A percentile compares a stretch with the other conserved stretches of the same genome.
phyloP scores from a whole-genome alignment of 2,329 filamentous ascomycete species.

The Apiospora malaysiana region DNA sequence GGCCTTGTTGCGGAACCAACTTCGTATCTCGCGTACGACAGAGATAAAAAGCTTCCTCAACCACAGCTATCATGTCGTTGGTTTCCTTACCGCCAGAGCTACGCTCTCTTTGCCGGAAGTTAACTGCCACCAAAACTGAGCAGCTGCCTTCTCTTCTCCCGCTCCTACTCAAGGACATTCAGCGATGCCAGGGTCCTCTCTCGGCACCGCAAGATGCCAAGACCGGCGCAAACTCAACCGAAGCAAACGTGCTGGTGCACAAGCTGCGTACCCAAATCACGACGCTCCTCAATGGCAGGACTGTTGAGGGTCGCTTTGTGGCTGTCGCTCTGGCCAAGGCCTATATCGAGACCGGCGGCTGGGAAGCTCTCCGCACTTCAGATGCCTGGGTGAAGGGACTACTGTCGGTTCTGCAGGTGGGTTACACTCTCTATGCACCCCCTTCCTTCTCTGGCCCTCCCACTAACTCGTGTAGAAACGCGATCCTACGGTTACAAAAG shows the following conservation, averaged over 20 bases:
- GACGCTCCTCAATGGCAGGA: slow-evolving; percentile 79
- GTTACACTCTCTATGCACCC: slow-evolving; percentile 25
- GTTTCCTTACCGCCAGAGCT: slow-evolving; percentile 62
- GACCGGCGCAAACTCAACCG: slow-evolving; percentile 65
- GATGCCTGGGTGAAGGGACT: slow-evolving; percentile 81
- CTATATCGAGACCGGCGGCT: slow-evolving; percentile 80
- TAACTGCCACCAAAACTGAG: slow-evolving; percentile 73
- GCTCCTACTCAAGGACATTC: slow-evolving; percentile 66
- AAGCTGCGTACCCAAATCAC: slow-evolving; percentile 81
- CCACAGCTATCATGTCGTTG: slow-evolving; percentile 33
- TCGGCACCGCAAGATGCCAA: slow-evolving; percentile 67
- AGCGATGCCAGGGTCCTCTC: slow-evolving; percentile 64
- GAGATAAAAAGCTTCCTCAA: background rate
- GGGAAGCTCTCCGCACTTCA: slow-evolving; percentile 77
- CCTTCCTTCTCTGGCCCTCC: background rate
- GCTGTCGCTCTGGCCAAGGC: slow-evolving; percentile 82
- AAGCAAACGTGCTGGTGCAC: slow-evolving; percentile 74
- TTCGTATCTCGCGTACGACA: background rate
- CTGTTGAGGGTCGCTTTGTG: slow-evolving; percentile 74
- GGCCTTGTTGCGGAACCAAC: background rate
- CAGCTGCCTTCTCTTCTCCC: slow-evolving; percentile 78
- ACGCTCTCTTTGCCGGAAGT: slow-evolving; percentile 68
- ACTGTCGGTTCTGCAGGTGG: slow-evolving; percentile 73
- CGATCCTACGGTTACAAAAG: slow-evolving; percentile 76
- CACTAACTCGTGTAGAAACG: slow-evolving; percentile 63